Percentiles rank a stretch among this genome's conserved stretches.
Evolutionary conservation across 306 rosid species (phyloP).

Genomic region (Crotalaria pallida): DNA sequence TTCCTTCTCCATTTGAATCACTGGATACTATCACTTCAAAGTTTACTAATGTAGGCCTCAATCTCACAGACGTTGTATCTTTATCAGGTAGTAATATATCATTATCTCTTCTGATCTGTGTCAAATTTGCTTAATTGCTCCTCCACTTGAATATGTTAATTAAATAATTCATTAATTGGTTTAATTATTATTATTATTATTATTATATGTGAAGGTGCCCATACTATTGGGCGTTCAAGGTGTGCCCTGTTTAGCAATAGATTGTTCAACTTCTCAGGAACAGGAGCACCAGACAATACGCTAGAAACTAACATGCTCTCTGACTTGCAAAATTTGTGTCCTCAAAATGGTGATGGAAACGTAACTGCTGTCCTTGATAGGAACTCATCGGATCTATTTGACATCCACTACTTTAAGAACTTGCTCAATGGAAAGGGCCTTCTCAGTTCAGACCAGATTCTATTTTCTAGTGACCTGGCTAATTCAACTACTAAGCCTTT

Average conservation of each 20-base stretch:
- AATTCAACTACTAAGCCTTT: conserved; percentile 42
- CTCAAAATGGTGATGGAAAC: conserved; percentile 56
- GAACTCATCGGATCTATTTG: conserved; percentile 73
- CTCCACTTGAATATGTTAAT: not conserved
- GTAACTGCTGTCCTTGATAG: conserved; percentile 47
- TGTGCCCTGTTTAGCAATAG: conserved; percentile 63
- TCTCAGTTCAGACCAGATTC: conserved; percentile 69
- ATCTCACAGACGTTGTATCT: conserved; percentile 55
- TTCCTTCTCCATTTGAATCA: conserved; percentile 64
- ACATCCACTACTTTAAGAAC: conserved; percentile 74
- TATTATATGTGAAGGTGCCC: conserved; percentile 56
- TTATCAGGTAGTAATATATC: conserved; percentile 57
- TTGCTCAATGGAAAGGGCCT: conserved; percentile 57
- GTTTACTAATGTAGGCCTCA: conserved; percentile 50
- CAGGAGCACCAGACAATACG: conserved; percentile 52
- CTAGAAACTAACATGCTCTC: conserved; percentile 45
- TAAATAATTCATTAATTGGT: not conserved
- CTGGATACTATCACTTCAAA: conserved; percentile 34
- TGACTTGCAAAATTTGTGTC: conserved; percentile 65
- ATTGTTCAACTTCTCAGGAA: conserved; percentile 63
- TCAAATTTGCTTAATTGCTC: not conserved
- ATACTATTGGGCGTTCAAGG: conserved; percentile 71
- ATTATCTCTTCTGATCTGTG: not conserved
- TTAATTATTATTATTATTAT: not conserved
- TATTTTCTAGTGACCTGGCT: conserved; percentile 43